These are phyloP conservation scores for Ganoderma sinense DNA, from an alignment of 1,284 basidiomycete species.

Conservation along the genomic window DNA sequence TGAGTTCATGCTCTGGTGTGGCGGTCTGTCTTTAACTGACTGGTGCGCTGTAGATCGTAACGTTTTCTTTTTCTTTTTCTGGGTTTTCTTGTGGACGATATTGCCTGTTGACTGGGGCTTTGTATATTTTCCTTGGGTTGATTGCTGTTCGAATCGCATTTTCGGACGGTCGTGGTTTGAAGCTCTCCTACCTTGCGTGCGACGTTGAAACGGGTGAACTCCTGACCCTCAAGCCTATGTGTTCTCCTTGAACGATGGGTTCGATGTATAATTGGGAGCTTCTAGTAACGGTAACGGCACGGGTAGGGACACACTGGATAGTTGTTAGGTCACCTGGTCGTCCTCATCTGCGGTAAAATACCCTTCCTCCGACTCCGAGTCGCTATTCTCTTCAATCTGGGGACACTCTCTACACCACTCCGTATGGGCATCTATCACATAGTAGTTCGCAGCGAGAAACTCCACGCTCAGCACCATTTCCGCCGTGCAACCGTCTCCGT, in stretches of 20 bases:
- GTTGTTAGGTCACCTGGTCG: too few species aligned
- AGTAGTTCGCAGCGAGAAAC: background rate
- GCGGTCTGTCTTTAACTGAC: background rate
- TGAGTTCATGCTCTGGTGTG: background rate
- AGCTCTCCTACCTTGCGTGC: too few species aligned
- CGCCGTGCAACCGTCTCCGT: background rate
- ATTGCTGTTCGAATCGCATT: background rate
- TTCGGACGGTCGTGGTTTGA: background rate
- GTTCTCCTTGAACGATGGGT: too few species aligned
- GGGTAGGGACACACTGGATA: too few species aligned
- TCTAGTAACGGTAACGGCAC: too few species aligned
- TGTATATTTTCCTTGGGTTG: background rate
- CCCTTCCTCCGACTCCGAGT: too few species aligned
- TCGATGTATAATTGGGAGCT: too few species aligned
- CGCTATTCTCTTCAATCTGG: background rate
- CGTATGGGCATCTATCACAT: background rate
- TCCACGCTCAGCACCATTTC: background rate
- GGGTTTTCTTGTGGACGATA: background rate
- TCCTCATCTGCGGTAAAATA: too few species aligned
- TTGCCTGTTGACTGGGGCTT: constrained; percentile 7
- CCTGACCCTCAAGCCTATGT: too few species aligned
- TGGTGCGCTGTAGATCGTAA: background rate
- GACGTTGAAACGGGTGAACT: too few species aligned
- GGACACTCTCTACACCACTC: background rate
- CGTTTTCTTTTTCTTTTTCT: background rate